These are phyloP conservation scores for Babesia sp. DNA, from an alignment of 169 alveolate genomes.

Conservation along the genomic window DNA sequence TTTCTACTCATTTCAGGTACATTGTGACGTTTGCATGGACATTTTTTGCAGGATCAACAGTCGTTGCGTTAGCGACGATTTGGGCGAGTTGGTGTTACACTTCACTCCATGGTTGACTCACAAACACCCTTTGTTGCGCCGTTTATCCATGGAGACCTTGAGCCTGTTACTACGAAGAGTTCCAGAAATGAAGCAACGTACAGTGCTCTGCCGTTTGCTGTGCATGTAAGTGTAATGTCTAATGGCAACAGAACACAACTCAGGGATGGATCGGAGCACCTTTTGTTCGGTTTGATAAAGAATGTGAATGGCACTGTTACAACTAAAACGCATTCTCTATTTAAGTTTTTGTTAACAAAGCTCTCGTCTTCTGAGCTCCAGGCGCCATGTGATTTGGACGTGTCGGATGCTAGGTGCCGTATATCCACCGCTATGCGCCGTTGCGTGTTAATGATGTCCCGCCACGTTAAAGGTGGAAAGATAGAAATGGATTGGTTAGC, in stretches of 20 bases:
- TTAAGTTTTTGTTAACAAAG: slow-evolving; percentile 25
- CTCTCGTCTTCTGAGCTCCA: neutral
- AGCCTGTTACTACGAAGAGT: slow-evolving; percentile 48
- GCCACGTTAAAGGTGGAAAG: slow-evolving; percentile 28
- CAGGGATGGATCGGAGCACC: slow-evolving; percentile 62
- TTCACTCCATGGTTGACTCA: slow-evolving; percentile 48
- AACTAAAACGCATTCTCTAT: slow-evolving; percentile 30
- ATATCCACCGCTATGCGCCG: slow-evolving; percentile 19
- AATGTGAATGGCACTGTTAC: slow-evolving; percentile 60
- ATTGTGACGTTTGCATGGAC: neutral
- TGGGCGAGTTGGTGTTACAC: slow-evolving; percentile 16
- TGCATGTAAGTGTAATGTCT: slow-evolving; percentile 31
- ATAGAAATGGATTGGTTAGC: slow-evolving; percentile 47
- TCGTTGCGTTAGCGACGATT: slow-evolving; percentile 18
- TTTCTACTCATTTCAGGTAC: slow-evolving; percentile 55
- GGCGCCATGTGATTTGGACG: neutral
- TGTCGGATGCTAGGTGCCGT: neutral
- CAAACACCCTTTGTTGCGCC: slow-evolving; percentile 21
- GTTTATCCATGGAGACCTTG: slow-evolving; percentile 65
- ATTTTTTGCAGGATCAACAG: slow-evolving; percentile 16
- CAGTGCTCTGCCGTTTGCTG: slow-evolving; percentile 5
- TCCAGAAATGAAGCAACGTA: neutral
- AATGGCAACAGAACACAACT: neutral
- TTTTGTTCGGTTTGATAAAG: slow-evolving; percentile 42
- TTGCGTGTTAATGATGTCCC: slow-evolving; percentile 24